A percentile compares a stretch with the other conserved stretches of the same genome.
These are phyloP conservation scores for Penicillium hesseltinei DNA, from an alignment of 2,329 filamentous ascomycete species.

Conservation along the genomic window DNA sequence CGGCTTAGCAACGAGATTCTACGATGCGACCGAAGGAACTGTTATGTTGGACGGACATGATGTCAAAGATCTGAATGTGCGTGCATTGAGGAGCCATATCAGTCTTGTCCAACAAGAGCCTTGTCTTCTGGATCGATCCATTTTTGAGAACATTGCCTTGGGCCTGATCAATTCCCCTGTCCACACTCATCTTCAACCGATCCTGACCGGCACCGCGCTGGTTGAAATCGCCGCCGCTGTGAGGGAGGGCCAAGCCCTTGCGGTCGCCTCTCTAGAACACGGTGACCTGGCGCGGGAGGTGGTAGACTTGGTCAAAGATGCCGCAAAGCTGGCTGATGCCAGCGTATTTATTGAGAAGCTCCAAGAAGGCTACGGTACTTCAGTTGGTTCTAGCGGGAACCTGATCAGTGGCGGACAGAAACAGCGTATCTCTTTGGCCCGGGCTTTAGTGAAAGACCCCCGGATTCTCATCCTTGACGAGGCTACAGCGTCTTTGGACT, in stretches of 20 bases:
- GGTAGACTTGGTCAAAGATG: slow-evolving; percentile 32
- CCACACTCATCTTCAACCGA: slow-evolving; percentile 10
- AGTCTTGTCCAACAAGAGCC: slow-evolving; percentile 15
- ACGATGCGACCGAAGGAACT: slow-evolving; percentile 60
- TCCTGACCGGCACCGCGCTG: slow-evolving; percentile 50
- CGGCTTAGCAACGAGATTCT: slow-evolving; percentile 58
- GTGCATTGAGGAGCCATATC: slow-evolving; percentile 11
- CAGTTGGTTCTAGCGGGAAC: slow-evolving; percentile 71
- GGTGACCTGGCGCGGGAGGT: slow-evolving; percentile 50
- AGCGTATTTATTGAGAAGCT: slow-evolving; percentile 24
- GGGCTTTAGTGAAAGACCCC: slow-evolving; percentile 69
- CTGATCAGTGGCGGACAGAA: slow-evolving; percentile 74
- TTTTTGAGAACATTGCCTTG: slow-evolving; percentile 13
- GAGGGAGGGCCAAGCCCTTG: slow-evolving; percentile 50
- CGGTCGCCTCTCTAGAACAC: slow-evolving; percentile 42
- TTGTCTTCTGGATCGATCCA: slow-evolving; percentile 13
- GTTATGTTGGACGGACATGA: slow-evolving; percentile 63
- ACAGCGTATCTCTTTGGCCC: slow-evolving; percentile 74
- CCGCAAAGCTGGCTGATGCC: slow-evolving; percentile 62
- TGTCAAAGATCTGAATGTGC: slow-evolving; percentile 56
- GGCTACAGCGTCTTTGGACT: slow-evolving; percentile 63
- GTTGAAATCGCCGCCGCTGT: slow-evolving; percentile 42
- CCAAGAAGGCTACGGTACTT: slow-evolving; percentile 61
- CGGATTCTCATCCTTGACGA: slow-evolving; percentile 79
- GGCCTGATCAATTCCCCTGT: slow-evolving; percentile 17